phyloP scores from a whole-genome alignment of 805 yeast genomes.

The Lachancea waltii region DNA sequence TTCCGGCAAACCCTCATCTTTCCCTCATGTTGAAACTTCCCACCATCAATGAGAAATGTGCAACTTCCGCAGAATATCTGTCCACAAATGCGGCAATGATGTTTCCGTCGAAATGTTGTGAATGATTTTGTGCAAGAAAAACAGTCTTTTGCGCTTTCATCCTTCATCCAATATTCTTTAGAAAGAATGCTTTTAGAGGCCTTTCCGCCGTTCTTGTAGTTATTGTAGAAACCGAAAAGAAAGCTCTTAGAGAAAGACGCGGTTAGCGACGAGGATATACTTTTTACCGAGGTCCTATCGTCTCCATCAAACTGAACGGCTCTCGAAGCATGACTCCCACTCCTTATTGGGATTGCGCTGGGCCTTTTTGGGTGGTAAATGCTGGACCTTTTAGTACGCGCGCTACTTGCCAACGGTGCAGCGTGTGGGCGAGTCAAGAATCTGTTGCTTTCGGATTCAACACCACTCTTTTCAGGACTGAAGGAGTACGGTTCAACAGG shows the following conservation, averaged over 20 bases:
- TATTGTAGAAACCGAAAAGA: slow-evolving; percentile 36
- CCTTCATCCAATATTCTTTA: slow-evolving; percentile 92
- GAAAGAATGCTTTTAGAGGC: slow-evolving; percentile 30
- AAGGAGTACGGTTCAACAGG: not conserved
- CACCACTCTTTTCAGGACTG: not conserved
- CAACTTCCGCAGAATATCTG: slow-evolving; percentile 87
- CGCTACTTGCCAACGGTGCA: slow-evolving; percentile 21
- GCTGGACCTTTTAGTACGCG: slow-evolving; percentile 29
- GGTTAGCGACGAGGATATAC: slow-evolving; percentile 37
- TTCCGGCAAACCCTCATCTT: slow-evolving; percentile 71
- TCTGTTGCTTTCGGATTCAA: not conserved
- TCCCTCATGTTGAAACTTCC: slow-evolving; percentile 55
- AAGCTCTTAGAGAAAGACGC: slow-evolving; percentile 39
- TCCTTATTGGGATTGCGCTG: slow-evolving; percentile 30
- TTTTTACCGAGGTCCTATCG: slow-evolving; percentile 32
- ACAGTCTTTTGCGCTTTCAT: slow-evolving; percentile 84
- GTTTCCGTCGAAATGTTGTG: slow-evolving; percentile 81
- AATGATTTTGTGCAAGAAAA: slow-evolving; percentile 75
- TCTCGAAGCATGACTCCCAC: slow-evolving; percentile 12
- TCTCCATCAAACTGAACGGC: slow-evolving; percentile 30
- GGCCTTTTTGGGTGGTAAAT: slow-evolving; percentile 31
- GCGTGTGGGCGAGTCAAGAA: slow-evolving; percentile 12
- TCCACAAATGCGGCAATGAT: slow-evolving; percentile 94
- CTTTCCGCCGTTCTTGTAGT: slow-evolving; percentile 27
- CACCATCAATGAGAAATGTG: slow-evolving; percentile 64